Evolutionary conservation across 345 rosid species (phyloP), one percentile per base, ranked within the genome.

Genomic region (Barbarea vulgaris): DNA sequence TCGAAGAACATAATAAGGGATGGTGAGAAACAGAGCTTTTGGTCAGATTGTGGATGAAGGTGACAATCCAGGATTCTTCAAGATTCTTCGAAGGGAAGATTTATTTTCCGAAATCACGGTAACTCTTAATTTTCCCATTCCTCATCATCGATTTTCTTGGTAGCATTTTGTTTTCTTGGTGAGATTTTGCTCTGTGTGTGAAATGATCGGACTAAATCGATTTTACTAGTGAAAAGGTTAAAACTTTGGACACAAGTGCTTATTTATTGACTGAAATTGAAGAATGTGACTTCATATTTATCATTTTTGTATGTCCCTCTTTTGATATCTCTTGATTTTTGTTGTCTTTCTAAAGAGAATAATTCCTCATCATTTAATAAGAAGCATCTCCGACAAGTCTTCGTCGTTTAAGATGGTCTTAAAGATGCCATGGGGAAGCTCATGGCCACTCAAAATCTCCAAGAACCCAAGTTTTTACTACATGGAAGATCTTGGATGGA

Each of bases 401-500:
- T 47, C 21, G 0, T 58, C 73, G 1, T 37, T 21, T 37, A 72
- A 66, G 37, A 66, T 77, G 73, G 73, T 77, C 27, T 66, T 77
- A 17, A 59, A 22, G 8, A 4, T 66, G 33, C 50, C 72, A 58
- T 72, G 77, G 73, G 81, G 81, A 71, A 58, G 67, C 19, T 77
- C 72, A 64, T 77, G 81, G 77, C n/a, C 3, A 37, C 64, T 77
- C 44, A 65, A 58, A 24, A 36, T 72, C 73, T 65, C 53, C 15
- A 72, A 31, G 22, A 37, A 47, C 10, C 31, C 21, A 50, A 13
- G 1, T 7, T 70, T 47, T 10, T 33, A 65, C 57, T 72, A 65
- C 64, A 78, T 78, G 81, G 77, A 78, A 60, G 48, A 50, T 59
- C 7, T 9, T 11, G 81, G 77, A 59, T 78, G 77, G 73, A 53